phyloP scores from a whole-genome alignment of 805 yeast genomes.

The Yarrowia sp. region DNA sequence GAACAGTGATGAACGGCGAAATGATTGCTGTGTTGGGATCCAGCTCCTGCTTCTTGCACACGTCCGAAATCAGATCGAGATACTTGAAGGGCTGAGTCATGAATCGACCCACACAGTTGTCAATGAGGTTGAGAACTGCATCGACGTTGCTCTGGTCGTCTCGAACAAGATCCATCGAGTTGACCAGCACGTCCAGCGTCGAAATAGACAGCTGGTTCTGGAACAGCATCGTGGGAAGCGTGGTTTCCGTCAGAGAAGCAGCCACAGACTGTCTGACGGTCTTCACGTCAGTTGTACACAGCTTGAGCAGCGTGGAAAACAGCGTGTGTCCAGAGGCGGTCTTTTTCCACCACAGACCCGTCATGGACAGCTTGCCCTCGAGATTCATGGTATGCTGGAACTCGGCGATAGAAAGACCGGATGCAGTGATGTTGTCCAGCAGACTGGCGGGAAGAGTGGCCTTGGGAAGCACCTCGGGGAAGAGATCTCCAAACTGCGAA shows the following conservation, averaged over 20 bases:
- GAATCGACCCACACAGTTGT: constrained; percentile 71
- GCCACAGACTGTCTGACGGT: neutral
- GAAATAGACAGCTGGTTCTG: constrained; percentile 2
- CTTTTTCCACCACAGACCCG: constrained; percentile 19
- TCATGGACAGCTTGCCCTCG: constrained; percentile 13
- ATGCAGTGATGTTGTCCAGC: neutral
- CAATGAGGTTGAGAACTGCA: constrained; percentile 48
- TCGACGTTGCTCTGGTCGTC: constrained; percentile 27
- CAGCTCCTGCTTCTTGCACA: constrained; percentile 27
- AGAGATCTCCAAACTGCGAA: neutral
- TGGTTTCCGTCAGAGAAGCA: constrained; percentile 5
- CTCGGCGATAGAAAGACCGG: constrained; percentile 20
- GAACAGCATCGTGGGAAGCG: constrained; percentile 14
- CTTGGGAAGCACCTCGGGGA: constrained; percentile 8
- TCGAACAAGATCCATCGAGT: constrained; percentile 5
- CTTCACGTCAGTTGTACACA: neutral
- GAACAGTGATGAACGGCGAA: constrained; percentile 57
- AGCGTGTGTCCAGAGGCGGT: neutral
- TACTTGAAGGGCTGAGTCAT: constrained; percentile 80
- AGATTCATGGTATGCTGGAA: constrained; percentile 3
- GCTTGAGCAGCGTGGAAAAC: neutral
- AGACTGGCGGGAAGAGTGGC: neutral
- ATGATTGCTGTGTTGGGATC: constrained; percentile 39
- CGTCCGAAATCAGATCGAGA: constrained; percentile 52
- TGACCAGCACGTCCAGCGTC: constrained; percentile 19